Evolutionary conservation across 495 filamentous ascomycete species (phyloP).

Genomic region (Aspergillus homomorphus): DNA sequence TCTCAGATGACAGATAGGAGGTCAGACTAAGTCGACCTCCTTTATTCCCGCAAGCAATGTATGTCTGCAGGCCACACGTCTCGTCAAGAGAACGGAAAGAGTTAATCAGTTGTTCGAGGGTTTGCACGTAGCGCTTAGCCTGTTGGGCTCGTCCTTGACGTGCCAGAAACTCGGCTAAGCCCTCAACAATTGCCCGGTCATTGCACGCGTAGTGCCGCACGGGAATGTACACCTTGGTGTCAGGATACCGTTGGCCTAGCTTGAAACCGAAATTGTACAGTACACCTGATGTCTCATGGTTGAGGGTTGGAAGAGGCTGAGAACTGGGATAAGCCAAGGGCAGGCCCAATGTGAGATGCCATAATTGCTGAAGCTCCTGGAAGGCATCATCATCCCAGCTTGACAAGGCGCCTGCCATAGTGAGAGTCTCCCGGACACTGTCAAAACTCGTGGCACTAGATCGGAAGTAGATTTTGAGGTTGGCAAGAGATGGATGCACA

Average conservation of each 20-base stretch:
- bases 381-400: background rate
- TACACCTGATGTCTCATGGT: constrained; percentile 1
- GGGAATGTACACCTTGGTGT: constrained; percentile 6
- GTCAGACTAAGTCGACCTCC: background rate
- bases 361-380: background rate
- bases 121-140: background rate
- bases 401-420: background rate
- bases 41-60: background rate
- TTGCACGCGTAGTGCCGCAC: constrained; percentile 1
- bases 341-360: background rate
- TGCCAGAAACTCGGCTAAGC: background rate
- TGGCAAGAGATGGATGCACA: background rate
- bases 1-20: constrained; percentile 1
- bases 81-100: background rate
- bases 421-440: constrained; percentile 1
- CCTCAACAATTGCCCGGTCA: background rate
- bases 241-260: background rate
- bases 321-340: background rate
- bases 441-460: background rate
- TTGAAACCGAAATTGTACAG: constrained; percentile 2
- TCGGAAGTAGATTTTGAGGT: constrained; percentile 1
- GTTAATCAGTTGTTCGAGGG: background rate
- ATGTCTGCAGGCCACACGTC: background rate
- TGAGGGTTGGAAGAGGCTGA: background rate
- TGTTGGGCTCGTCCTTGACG: background rate